Evolutionary conservation across 2,329 filamentous ascomycete species (phyloP).

Genomic region (Cryoendolithus antarcticus): DNA sequence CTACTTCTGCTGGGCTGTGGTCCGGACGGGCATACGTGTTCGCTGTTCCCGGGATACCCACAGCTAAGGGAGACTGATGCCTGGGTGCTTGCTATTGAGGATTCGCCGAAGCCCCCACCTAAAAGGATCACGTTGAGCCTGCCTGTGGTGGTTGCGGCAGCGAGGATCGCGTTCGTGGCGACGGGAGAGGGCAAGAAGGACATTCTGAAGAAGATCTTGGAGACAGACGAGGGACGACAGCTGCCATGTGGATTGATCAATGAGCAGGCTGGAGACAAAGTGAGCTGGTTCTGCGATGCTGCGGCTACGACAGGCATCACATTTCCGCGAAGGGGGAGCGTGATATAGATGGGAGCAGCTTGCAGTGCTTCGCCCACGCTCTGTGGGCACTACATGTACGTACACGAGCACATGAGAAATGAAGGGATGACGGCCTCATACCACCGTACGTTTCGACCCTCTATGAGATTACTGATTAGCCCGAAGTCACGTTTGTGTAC

Average conservation of each 20-base stretch:
- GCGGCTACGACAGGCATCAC: slow-evolving; percentile 70
- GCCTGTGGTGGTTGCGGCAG: slow-evolving; percentile 76
- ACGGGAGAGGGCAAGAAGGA: slow-evolving; percentile 84
- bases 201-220: slow-evolving; percentile 86
- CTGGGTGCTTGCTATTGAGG: slow-evolving; percentile 84
- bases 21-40: slow-evolving; percentile 95
- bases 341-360: slow-evolving; percentile 11
- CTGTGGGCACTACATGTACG: too few relatives aligned
- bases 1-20: slow-evolving; percentile 86
- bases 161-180: slow-evolving; percentile 81
- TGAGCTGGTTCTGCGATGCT: slow-evolving; percentile 90
- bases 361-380: too few relatives aligned
- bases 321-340: slow-evolving; percentile 61
- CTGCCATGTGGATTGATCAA: slow-evolving; percentile 86
- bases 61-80: slow-evolving; percentile 75
- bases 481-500: too few relatives aligned
- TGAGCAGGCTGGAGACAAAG: slow-evolving; percentile 66
- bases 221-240: slow-evolving; percentile 55
- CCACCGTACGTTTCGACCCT: too few relatives aligned
- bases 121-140: slow-evolving; percentile 84
- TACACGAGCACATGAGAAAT: too few relatives aligned
- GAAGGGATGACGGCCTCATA: too few relatives aligned
- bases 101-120: slow-evolving; percentile 89
- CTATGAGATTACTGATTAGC: too few relatives aligned
- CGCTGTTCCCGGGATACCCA: slow-evolving; percentile 80